Base-by-base conservation (phyloP, 1,284 basidiomycete species). In the Psilocybe mexicana region DNA sequence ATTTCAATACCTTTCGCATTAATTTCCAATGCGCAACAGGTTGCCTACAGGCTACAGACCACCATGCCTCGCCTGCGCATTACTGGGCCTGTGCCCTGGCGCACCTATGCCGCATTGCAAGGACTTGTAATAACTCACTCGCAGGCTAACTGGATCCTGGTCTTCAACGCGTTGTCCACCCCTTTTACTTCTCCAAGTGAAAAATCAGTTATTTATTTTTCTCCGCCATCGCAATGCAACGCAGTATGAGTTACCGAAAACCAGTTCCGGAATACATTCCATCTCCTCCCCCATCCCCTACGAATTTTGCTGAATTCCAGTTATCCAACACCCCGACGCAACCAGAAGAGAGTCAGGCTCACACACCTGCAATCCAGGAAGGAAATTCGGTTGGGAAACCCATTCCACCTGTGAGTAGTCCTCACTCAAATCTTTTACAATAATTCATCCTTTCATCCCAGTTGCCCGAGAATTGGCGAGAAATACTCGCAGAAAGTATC, bases 231-330 rank as follows among this genome's bases (percentile, higher is more conserved):
- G 47, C 48, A 14, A 72, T 76, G 71, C 76, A 74, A 53, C 70
- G 74, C 67, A 73, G 70, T 66, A 81, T 80, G 79, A 84, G 81
- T 69, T 83, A 86, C 69, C 78, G 87, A 53, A 88, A 88, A 68
- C 86, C 86, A 40, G 86, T 80, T 40, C 86, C 87, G 2, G 73
- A 72, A 56, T 86, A 83, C 69, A 76, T 86, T 30, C 86, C 86
- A 40, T 85, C 86, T 11, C 84, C 83, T 12, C 80, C 80, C 50
- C 70, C 76, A 8, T 80, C 82, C 3, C 81, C 69, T 8, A 52
- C 52, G 6, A 53, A 54, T 2, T 26, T 53, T n/a, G 42, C 54
- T 35, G 18, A 44, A 28, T 28, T 30, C 26, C 25, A 25, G 10
- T 11, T 26, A 47, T 3, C 18, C 7, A 10, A 45, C 23, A 24